A percentile compares a stretch with the other conserved stretches of the same genome.
phyloP scores from a whole-genome alignment of 176 grass and related monocot species.

The Pharus latifolius region DNA sequence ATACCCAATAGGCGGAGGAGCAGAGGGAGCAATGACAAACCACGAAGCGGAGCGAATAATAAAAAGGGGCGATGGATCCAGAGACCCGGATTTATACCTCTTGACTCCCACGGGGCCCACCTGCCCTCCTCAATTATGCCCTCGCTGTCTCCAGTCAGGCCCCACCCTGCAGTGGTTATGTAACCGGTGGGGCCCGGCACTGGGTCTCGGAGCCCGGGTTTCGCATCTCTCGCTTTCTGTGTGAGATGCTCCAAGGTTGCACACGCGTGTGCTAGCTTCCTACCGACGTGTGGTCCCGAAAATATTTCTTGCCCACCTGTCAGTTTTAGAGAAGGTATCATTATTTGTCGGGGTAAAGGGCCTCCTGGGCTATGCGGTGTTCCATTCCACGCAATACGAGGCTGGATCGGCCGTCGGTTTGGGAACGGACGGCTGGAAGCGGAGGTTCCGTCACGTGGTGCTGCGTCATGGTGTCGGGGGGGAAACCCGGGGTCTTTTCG shows the following conservation, averaged over 20 bases:
- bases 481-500: too few relatives aligned
- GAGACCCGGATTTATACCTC: slow-evolving; percentile 9
- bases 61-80: not conserved
- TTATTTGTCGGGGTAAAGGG: not conserved
- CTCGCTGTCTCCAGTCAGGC: not conserved
- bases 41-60: slow-evolving; percentile 14
- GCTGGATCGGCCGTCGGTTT: slow-evolving; percentile 28
- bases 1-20: not conserved
- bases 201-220: not conserved
- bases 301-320: not conserved
- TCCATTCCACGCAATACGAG: not conserved
- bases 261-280: not conserved
- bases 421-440: slow-evolving; percentile 23
- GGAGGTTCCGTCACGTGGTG: not conserved
- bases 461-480: slow-evolving; percentile 16
- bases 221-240: not conserved
- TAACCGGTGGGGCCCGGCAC: not conserved
- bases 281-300: not conserved
- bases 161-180: not conserved
- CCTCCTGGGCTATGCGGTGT: not conserved
- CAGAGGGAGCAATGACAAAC: not conserved
- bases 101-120: not conserved
- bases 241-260: slow-evolving; percentile 16
- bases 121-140: not conserved
- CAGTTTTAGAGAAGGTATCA: not conserved